Evolutionary conservation across 371 early-diverging fungal species (phyloP), one percentile per base, ranked within the genome.

Genomic region (Coemansia sp.): DNA sequence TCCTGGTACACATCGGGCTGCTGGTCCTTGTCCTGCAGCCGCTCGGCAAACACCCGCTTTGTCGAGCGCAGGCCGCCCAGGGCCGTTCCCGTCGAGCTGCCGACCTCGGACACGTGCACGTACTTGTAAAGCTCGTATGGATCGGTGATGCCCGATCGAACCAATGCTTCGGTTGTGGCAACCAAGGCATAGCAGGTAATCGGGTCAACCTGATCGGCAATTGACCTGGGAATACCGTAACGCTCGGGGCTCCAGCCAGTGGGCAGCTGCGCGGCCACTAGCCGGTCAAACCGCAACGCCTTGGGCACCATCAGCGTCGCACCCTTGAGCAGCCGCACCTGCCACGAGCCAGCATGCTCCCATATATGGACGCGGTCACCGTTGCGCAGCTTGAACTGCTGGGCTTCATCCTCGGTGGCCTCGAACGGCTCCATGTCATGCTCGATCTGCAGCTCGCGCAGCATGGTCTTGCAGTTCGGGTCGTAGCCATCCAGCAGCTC

Each of bases 111-210:
- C 42, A 96, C 94, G 77, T 96, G 97, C 62, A 96, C 92, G 66
- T 96, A 96, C 78, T 92, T 85, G 87, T 92, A 96, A 82, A 96
- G 91, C 81, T 96, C 97, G 81, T 96, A 96, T 39, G 97, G 96
- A 73, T 96, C 97, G 36, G 96, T 93, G 61, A 96, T 89, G 81
- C 97, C 97, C 57, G 92, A 88, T 14, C 93, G 84, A 35, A 93
- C 82, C 64, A 96, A 83, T 26, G 97, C 95, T 80, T 96, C 97
- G 16, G 92, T 94, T 42, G 97, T 96, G 36, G 96, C 89, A 39
- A 96, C 90, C 57, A 96, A 82, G 67, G 88, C 89, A 81, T 89
- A 96, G 56, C 96, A 84, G 4, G 96, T 91, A 58, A 95, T 87
- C 30, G 85, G 88, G 69, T 96, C 97, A 40, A 96, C 93, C 78